Percentiles rank a stretch among this genome's conserved stretches.
phyloP scores from a whole-genome alignment of 345 rosid genomes.

The Rhodomyrtus tomentosa region DNA sequence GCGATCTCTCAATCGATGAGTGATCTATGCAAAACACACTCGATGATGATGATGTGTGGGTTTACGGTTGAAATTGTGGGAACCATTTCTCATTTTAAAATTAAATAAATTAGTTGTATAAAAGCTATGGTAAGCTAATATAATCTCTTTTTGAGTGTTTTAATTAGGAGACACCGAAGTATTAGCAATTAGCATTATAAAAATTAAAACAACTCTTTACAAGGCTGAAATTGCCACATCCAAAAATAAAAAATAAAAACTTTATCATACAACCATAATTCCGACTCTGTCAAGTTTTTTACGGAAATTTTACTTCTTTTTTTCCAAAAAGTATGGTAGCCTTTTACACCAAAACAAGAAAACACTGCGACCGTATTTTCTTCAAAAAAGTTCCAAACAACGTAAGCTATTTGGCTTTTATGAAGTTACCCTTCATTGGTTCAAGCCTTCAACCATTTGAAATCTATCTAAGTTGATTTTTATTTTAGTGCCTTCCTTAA shows the following conservation, averaged over 20 bases:
- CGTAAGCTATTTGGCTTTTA: background rate
- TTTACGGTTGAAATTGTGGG: no score
- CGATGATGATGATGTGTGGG: no score
- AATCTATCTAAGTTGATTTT: background rate
- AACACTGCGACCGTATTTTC: background rate
- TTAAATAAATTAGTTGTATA: fast-evolving
- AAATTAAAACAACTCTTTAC: background rate
- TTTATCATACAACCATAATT: background rate
- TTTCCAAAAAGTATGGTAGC: background rate
- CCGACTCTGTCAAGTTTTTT: background rate
- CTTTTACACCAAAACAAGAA: background rate
- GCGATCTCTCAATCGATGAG: no score
- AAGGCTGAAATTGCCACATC: background rate
- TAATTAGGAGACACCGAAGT: background rate
- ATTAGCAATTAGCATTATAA: background rate
- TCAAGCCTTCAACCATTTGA: background rate
- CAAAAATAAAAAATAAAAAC: background rate
- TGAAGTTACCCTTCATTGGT: background rate
- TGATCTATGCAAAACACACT: no score
- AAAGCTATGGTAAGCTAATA: background rate
- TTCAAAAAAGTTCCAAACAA: background rate
- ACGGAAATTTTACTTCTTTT: background rate
- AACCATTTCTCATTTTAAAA: background rate
- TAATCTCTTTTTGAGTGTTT: background rate
- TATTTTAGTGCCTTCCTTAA: background rate